Evolutionary conservation across 495 filamentous ascomycete species (phyloP).

Genomic region (Ramalina peruviana): DNA sequence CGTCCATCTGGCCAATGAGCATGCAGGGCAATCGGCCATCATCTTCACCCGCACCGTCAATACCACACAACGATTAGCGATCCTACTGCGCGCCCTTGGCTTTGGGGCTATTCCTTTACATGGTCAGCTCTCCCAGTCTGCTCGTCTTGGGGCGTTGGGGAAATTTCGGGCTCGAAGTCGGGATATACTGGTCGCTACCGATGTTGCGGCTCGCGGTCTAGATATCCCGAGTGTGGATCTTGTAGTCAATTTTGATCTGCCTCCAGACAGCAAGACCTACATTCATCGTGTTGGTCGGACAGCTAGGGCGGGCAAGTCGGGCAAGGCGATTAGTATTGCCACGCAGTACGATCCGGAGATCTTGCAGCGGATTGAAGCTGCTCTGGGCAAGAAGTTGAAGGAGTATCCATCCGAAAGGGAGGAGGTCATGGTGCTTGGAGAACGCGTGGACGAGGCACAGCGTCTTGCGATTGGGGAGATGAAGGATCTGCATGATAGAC

Average conservation of each 20-base stretch:
- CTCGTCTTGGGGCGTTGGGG: conserved; percentile 68
- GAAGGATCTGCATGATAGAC: conserved; percentile 69
- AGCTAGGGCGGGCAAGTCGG: conserved; percentile 75
- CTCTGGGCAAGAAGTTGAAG: conserved; percentile 58
- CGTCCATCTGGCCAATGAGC: conserved; percentile 72
- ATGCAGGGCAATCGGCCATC: conserved; percentile 68
- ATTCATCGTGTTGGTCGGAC: conserved; percentile 92
- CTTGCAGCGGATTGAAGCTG: conserved; percentile 69
- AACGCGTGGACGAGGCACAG: conserved; percentile 73
- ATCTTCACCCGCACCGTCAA: conserved; percentile 89
- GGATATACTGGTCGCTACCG: conserved; percentile 86
- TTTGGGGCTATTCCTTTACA: conserved; percentile 83
- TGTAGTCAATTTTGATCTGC: conserved; percentile 78
- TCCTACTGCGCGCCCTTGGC: conserved; percentile 66
- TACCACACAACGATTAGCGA: conserved; percentile 72
- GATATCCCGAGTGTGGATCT: conserved; percentile 89
- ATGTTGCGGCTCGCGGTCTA: conserved; percentile 86
- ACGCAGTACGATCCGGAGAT: conserved; percentile 91
- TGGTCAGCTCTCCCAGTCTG: conserved; percentile 73
- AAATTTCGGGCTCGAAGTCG: conserved; percentile 69
- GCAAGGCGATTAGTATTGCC: conserved; percentile 66
- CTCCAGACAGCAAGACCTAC: conserved; percentile 76
- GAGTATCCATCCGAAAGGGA: conserved; percentile 61
- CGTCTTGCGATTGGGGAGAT: conserved; percentile 66
- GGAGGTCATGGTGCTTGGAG: conserved; percentile 73